Evolutionary conservation across 1,284 basidiomycete genomes (phyloP).

Genomic region (Megacollybia platyphylla): DNA sequence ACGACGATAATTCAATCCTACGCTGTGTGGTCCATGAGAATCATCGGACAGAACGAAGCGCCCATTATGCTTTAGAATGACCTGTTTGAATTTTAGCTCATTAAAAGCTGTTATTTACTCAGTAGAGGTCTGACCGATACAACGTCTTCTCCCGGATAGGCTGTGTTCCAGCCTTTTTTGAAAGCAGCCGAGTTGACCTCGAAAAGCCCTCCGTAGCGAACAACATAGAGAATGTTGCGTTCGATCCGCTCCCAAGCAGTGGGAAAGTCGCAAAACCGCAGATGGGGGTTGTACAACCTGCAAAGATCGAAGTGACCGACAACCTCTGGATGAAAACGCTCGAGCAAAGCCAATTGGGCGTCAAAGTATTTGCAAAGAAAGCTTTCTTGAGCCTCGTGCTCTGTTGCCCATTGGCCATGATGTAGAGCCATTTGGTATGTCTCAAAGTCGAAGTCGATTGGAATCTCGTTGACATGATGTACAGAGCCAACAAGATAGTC

Average conservation of each 20-base stretch:
- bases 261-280: slow-evolving; percentile 41
- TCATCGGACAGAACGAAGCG: slow-evolving; percentile 87
- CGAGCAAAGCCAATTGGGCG: slow-evolving; percentile 61
- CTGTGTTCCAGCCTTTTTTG: slow-evolving; percentile 78
- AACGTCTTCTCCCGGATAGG: slow-evolving; percentile 78
- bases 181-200: slow-evolving; percentile 91
- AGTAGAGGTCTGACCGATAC: slow-evolving; percentile 35
- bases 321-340: slow-evolving; percentile 72
- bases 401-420: slow-evolving; percentile 19
- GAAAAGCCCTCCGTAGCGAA: slow-evolving; percentile 83
- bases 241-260: slow-evolving; percentile 53
- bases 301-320: slow-evolving; percentile 92
- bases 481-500: slow-evolving; percentile 92
- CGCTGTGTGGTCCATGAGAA: slow-evolving; percentile 82
- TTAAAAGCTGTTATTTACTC: neutral
- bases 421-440: slow-evolving; percentile 56
- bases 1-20: slow-evolving; percentile 77
- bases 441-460: slow-evolving; percentile 84
- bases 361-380: slow-evolving; percentile 75
- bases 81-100: slow-evolving; percentile 23
- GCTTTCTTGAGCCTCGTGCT: slow-evolving; percentile 15
- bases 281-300: slow-evolving; percentile 60
- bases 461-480: slow-evolving; percentile 81
- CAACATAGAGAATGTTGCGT: slow-evolving; percentile 68
- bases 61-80: slow-evolving; percentile 58